Percentiles rank a stretch among this genome's conserved stretches.
phyloP scores from a whole-genome alignment of 352 stramenopile genomes.

The Phytophthora fragariaefolia region DNA sequence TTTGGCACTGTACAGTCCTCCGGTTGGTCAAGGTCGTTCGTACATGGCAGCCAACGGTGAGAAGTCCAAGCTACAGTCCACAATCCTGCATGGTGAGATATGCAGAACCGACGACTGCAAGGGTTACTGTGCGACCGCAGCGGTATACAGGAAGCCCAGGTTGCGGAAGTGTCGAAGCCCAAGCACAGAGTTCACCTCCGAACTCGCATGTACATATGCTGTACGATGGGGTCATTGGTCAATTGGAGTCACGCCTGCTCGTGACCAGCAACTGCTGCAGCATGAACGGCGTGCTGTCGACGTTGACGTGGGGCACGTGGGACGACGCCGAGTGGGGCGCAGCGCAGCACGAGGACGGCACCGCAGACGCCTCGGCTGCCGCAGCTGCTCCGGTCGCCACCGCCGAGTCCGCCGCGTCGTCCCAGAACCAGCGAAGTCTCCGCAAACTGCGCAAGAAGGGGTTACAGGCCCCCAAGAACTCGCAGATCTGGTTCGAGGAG shows the following conservation, averaged over 20 bases:
- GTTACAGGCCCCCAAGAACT: conserved; percentile 49
- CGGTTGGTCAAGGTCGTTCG: too few species aligned
- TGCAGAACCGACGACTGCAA: too few species aligned
- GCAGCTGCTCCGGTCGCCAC: too few species aligned
- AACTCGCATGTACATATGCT: conserved; percentile 3
- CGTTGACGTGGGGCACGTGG: conserved; percentile 81
- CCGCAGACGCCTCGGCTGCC: neutral
- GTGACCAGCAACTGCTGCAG: conserved; percentile 5
- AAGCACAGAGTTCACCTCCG: neutral
- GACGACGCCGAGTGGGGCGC: conserved; percentile 46
- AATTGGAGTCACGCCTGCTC: neutral
- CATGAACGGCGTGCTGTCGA: conserved; percentile 80
- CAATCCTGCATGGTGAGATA: too few species aligned
- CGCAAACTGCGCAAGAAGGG: conserved; percentile 62
- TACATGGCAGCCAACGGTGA: too few species aligned
- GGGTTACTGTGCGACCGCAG: too few species aligned
- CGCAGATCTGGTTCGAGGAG: conserved; percentile 79
- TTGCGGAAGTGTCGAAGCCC: too few species aligned
- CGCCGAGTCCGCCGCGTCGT: neutral
- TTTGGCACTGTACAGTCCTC: too few species aligned
- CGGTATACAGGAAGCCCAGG: neutral
- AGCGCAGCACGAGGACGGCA: neutral
- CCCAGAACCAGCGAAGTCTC: conserved; percentile 42
- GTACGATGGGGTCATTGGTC: neutral
- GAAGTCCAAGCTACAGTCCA: too few species aligned